Conservation (phyloP, 352 stramenopile genomes). For the Phytopythium montanum region DNA sequence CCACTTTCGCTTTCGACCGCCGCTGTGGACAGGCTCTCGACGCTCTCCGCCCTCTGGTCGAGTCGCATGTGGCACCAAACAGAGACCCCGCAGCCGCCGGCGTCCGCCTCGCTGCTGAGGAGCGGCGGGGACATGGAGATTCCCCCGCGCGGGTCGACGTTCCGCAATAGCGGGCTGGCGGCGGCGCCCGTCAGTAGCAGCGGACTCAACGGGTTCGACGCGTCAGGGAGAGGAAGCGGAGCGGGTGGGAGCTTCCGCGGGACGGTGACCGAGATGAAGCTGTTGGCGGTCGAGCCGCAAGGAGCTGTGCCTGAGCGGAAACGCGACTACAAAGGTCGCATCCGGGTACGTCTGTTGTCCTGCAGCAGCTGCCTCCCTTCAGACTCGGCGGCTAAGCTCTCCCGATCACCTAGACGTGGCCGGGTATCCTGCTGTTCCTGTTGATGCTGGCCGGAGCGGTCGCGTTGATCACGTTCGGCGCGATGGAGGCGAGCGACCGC, state of each 20-base stretch:
- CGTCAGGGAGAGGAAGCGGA: conserved; percentile 13
- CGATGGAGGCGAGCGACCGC: conserved; percentile 30
- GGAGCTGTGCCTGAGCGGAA: conserved; percentile 35
- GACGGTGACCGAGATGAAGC: conserved; percentile 62
- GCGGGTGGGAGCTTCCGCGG: conserved; percentile 12
- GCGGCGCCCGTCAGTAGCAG: conserved; percentile 11
- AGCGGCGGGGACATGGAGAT: conserved; percentile 2
- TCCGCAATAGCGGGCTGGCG: conserved; percentile 40
- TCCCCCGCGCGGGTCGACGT: conserved; percentile 19
- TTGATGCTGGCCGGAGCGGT: conserved; percentile 31
- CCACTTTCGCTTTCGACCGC: conserved; percentile 1
- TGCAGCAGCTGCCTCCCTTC: not conserved
- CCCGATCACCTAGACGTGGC: conserved; percentile 36
- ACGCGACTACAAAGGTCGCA: conserved; percentile 67
- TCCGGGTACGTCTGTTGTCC: conserved; percentile 25
- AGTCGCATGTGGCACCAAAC: not conserved
- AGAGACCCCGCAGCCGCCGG: not conserved
- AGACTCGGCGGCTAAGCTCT: not conserved
- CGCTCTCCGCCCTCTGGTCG: not conserved
- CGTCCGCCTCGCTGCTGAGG: conserved; percentile 12
- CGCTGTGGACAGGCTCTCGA: not conserved
- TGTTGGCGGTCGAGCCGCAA: conserved; percentile 45
- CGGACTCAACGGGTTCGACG: conserved; percentile 10
- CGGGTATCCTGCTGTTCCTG: conserved; percentile 48
- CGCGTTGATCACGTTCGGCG: conserved; percentile 48